phyloP scores from a whole-genome alignment of 257 asterid genomes.

The Leptodermis oblonga region DNA sequence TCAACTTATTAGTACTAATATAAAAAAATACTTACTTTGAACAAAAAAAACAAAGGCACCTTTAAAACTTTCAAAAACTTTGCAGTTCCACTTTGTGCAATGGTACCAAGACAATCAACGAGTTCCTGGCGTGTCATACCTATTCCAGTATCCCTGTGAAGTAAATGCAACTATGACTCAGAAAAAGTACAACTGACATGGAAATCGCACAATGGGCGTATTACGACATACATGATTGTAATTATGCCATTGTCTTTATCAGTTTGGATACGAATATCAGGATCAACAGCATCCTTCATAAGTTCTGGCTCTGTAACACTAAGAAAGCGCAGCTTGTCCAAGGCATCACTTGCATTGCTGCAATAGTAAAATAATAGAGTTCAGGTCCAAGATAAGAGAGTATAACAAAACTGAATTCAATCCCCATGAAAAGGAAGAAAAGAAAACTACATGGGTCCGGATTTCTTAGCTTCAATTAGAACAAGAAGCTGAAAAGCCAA shows the following conservation, averaged over 20 bases:
- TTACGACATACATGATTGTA: slow-evolving; percentile 56
- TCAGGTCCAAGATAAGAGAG: slow-evolving; percentile 9
- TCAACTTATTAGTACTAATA: slow-evolving; percentile 10
- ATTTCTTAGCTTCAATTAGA: not conserved
- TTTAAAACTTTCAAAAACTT: slow-evolving; percentile 85
- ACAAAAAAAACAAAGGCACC: slow-evolving; percentile 34
- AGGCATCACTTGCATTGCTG: slow-evolving; percentile 99
- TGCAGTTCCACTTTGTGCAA: slow-evolving; percentile 99
- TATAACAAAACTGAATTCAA: not conserved
- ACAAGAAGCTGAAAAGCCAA: not conserved
- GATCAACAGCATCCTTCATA: slow-evolving; percentile 74
- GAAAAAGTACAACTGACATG: slow-evolving; percentile 13
- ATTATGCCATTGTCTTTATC: slow-evolving; percentile 91
- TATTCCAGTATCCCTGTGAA: slow-evolving; percentile 84
- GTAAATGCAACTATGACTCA: slow-evolving; percentile 14
- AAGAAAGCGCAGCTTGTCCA: slow-evolving; percentile 97
- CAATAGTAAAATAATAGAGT: slow-evolving; percentile 10
- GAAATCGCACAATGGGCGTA: not conserved
- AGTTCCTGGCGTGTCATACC: slow-evolving; percentile 95
- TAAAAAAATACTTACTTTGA: not conserved
- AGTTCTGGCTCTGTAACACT: slow-evolving; percentile 79
- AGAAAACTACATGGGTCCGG: too few species aligned
- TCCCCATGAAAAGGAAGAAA: not conserved
- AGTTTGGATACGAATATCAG: slow-evolving; percentile 75
- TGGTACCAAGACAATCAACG: slow-evolving; percentile 94